Evolutionary conservation across 495 filamentous ascomycete genomes (phyloP).

Genomic region (Aspergillus kassunensis): DNA sequence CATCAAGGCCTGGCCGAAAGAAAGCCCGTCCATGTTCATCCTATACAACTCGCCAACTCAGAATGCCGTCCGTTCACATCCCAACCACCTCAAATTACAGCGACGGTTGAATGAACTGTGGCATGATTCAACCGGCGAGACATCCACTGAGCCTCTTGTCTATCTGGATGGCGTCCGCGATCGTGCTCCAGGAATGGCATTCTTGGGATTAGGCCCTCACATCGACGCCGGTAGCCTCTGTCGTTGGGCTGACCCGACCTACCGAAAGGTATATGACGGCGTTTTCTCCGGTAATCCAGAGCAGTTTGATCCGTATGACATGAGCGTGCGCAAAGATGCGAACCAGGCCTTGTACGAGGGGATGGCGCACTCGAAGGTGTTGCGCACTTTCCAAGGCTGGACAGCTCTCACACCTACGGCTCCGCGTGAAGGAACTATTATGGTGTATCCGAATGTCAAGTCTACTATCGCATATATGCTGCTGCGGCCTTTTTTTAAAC

Average conservation of each 20-base stretch:
- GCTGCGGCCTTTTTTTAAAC: neutral
- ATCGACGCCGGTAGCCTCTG: neutral
- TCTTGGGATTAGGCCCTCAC: neutral
- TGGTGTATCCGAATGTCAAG: neutral
- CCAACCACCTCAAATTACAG: neutral
- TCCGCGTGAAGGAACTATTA: neutral
- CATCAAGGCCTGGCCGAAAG: neutral
- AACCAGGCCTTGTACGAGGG: neutral
- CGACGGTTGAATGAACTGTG: neutral
- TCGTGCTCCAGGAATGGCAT: neutral
- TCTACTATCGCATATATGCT: neutral
- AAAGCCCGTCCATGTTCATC: neutral
- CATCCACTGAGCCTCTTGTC: neutral
- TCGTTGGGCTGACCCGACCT: neutral
- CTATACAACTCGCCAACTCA: neutral
- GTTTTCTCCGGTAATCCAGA: neutral
- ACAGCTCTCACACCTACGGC: neutral
- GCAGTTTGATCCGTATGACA: neutral
- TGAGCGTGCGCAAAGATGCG: neutral
- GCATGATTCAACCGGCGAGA: neutral
- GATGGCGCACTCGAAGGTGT: neutral
- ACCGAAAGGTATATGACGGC: neutral
- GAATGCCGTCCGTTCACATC: neutral
- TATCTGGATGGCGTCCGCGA: neutral
- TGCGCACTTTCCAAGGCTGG: neutral